phyloP scores from a whole-genome alignment of 495 filamentous ascomycete species.

The Lophiotrema nucula region DNA sequence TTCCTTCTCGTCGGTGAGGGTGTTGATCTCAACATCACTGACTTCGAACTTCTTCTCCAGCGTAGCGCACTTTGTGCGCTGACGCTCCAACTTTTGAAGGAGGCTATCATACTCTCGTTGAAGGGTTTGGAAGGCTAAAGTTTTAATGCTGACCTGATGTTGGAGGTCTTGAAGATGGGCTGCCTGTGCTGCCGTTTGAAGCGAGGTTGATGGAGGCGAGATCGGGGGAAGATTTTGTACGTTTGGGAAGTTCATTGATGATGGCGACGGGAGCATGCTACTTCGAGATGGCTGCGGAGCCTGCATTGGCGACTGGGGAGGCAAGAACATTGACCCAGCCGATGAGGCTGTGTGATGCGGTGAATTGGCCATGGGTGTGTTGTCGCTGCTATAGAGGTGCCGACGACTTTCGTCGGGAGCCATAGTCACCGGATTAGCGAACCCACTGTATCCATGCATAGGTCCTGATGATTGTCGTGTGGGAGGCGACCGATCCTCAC shows the following conservation, averaged over 20 bases:
- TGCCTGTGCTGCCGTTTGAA: conserved; percentile 40
- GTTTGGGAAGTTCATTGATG: conserved; percentile 31
- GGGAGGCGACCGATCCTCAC: conserved; percentile 24
- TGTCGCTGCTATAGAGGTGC: conserved; percentile 21
- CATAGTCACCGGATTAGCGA: conserved; percentile 7
- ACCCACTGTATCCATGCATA: conserved; percentile 12
- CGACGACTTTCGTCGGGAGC: conserved; percentile 20
- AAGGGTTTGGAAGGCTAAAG: conserved; percentile 47
- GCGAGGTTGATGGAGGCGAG: conserved; percentile 33
- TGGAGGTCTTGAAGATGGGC: conserved; percentile 49
- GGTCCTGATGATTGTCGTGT: conserved; percentile 11
- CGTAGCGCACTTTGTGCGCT: conserved; percentile 44
- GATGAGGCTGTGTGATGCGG: conserved; percentile 29
- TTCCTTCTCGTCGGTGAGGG: conserved; percentile 46
- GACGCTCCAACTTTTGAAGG: conserved; percentile 47
- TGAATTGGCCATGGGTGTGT: conserved; percentile 14
- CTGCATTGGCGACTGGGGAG: conserved; percentile 32
- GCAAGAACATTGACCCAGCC: conserved; percentile 28
- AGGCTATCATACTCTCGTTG: conserved; percentile 49
- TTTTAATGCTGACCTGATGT: conserved; percentile 51
- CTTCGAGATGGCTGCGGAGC: conserved; percentile 25
- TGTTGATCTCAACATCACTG: conserved; percentile 50
- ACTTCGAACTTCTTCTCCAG: conserved; percentile 51
- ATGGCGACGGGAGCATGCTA: conserved; percentile 30
- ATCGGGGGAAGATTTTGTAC: conserved; percentile 27